Percentiles rank a stretch among this genome's conserved stretches.
Conservation (phyloP, 106 monocot genomes). For the Phalaenopsis equestris region DNA sequence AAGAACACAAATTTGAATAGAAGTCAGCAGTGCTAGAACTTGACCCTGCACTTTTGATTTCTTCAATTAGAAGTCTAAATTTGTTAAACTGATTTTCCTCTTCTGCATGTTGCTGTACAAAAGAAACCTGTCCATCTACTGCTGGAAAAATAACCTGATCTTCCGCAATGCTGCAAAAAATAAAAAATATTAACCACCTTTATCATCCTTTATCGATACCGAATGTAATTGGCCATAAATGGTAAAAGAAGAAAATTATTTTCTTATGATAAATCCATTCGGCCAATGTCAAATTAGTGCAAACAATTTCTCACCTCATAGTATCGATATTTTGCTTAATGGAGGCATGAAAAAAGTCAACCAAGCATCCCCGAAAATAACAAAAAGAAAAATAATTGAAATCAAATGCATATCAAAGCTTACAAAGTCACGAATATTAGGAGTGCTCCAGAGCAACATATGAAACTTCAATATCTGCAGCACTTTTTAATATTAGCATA, state of each 20-base stretch:
- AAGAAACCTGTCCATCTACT: conserved; percentile 70
- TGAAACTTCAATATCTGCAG: not conserved
- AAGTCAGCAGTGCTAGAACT: conserved; percentile 82
- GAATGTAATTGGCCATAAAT: not conserved
- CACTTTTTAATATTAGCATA: not conserved
- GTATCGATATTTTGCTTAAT: not conserved
- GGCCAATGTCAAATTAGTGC: not conserved
- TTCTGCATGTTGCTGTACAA: conserved; percentile 85
- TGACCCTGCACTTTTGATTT: conserved; percentile 69
- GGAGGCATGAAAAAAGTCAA: not conserved
- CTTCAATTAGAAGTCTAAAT: conserved; percentile 85
- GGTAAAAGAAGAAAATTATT: not conserved
- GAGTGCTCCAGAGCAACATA: not conserved
- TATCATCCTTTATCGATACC: not conserved
- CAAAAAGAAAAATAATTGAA: not conserved
- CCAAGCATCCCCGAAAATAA: not conserved
- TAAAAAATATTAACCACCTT: not conserved
- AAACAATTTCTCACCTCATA: not conserved
- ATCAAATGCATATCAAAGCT: not conserved
- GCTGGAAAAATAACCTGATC: conserved; percentile 99
- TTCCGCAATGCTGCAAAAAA: conserved; percentile 79
- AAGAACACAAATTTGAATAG: conserved; percentile 63
- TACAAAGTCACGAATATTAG: not conserved
- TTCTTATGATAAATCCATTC: not conserved
- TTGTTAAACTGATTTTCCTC: conserved; percentile 87